Evolutionary conservation across 768 basidiomycete species (phyloP).

Genomic region (Rhizopogon rudus): DNA sequence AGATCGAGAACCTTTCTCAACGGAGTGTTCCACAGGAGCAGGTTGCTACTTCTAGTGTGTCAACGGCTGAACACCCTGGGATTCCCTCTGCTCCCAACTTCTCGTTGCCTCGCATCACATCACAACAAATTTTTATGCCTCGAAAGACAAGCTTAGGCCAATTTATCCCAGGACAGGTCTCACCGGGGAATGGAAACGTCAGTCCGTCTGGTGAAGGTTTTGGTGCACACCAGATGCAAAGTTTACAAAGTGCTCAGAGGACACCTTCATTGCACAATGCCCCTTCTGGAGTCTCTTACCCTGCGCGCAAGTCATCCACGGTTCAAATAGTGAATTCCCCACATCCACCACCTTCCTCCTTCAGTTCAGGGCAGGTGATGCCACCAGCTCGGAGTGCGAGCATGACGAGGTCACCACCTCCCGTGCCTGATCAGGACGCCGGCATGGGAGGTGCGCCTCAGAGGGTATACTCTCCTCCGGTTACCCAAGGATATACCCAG

Average conservation of each 20-base stretch:
- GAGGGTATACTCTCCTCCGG: slow-evolving; percentile 12
- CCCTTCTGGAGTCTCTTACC: slow-evolving; percentile 10
- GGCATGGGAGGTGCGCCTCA: slow-evolving; percentile 12
- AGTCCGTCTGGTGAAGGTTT: slow-evolving; percentile 3
- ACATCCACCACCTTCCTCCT: slow-evolving; percentile 25
- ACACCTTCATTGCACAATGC: slow-evolving; percentile 15
- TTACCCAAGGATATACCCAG: slow-evolving; percentile 8
- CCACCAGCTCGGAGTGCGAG: slow-evolving; percentile 37
- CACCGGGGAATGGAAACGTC: slow-evolving; percentile 1
- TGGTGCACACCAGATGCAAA: slow-evolving; percentile 2
- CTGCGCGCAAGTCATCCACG: slow-evolving; percentile 21
- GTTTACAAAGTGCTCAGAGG: slow-evolving; percentile 8
- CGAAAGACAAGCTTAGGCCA: background rate
- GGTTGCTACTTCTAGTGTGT: background rate
- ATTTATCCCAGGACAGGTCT: slow-evolving; percentile 3
- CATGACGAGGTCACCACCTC: slow-evolving; percentile 22
- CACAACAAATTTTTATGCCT: slow-evolving; percentile 4
- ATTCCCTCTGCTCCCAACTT: slow-evolving; percentile 2
- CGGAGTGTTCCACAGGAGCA: background rate
- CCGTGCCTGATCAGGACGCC: slow-evolving; percentile 18
- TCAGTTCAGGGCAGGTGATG: slow-evolving; percentile 30
- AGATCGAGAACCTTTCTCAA: background rate
- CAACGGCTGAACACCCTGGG: background rate
- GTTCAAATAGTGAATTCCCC: slow-evolving; percentile 5
- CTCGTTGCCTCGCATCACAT: background rate